Evolutionary conservation across 2,329 filamentous ascomycete genomes (phyloP), one percentile per base, ranked within the genome.

Genomic region (Aspergillus candidus): DNA sequence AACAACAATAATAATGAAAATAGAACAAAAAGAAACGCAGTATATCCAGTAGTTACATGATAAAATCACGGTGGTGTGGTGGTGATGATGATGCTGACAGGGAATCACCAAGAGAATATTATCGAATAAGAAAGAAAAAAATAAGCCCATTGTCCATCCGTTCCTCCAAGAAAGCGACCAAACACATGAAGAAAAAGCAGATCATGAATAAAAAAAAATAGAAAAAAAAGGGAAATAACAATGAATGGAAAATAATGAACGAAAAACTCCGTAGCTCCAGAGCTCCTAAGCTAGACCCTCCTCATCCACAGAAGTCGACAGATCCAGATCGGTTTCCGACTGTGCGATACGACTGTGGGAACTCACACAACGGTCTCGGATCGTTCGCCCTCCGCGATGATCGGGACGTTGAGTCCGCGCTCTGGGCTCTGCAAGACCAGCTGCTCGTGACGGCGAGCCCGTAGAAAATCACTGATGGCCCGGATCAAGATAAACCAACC

Each of bases 401-500:
- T 78, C 2, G 93, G 84, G 33, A 94, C 79, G 13, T 82, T 83
- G 41, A 97, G 72, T 2, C 91, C 90, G 31, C 93, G 78, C 57
- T 95, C 90, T 0, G 93, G 93, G 63, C 88, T 95, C 64, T 94
- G 90, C 53, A 96, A 72, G 4, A 98, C 88, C 40, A 98, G 74
- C 65, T 93, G 87, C 71, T 98, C 93, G 62, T 97, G 93, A 60
- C 88, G 78, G 62, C 91, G 79, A 32, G 89, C 93, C 54, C 83
- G 80, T 50, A 97, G 70, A 63, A 93, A 98, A 63, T 97, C 90
- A 57, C 85, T 89, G 13, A 95, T 82, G n/a, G 89, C 84, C 67
- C 90, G 81, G 62, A 98, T 97, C 50, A 98, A 73, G 50, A 98
- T 89, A 61, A 97, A 97, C 93, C 93, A 98, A 4, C 93, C 93